Evolutionary conservation across 2,329 filamentous ascomycete genomes (phyloP), one percentile per base, ranked within the genome.

Genomic region (Phaeosphaeriaceae sp.): DNA sequence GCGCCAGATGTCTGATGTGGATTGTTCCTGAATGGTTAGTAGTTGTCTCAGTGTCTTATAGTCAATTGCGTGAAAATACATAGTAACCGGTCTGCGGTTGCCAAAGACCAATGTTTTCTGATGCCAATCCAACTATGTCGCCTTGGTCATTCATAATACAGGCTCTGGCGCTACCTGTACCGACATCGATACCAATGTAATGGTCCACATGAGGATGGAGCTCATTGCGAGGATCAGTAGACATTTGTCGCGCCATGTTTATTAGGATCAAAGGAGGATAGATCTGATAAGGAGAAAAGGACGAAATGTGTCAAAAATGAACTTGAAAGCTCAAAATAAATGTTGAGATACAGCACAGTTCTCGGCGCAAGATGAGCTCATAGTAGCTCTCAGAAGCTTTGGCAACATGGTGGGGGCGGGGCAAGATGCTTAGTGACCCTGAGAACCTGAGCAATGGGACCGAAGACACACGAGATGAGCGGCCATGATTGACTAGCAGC

Each of bases 1-100:
- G 57, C 86, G 83, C 94, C 94, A 99, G 68, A 99, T 99, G 74
- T 99, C 90, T 42, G 87, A 90, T 0, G 94, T 97, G 13, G 93
- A 97, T 93, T 99, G 94, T 79, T 99, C 94, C 92, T 88, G 29
- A 26, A 11, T 30, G 18, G 15, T 28, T 66, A 39, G 65, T 58
- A 43, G 36, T 32, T 29, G 26, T 12, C 18, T n/a, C n/a, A n/a
- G 36, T 33, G 23, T 17, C 26, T 12, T 28, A 6, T 11, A 28
- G 11, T 15, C 30, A 12, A 12, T 15, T 33, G 15, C 16, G 36
- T 26, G n/a, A 4, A 49, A 71, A 44, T 70, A 82, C 80, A 67
- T 83, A 83, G 72, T 80, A 82, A 21, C 80, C 79, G 21, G 77
- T 79, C 64, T 81, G 77, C 50, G 78, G 79, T 66, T 81, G 78